Evolutionary conservation across 2,329 filamentous ascomycete genomes (phyloP), one percentile per base, ranked within the genome.

Genomic region (Metarhizium rileyi): DNA sequence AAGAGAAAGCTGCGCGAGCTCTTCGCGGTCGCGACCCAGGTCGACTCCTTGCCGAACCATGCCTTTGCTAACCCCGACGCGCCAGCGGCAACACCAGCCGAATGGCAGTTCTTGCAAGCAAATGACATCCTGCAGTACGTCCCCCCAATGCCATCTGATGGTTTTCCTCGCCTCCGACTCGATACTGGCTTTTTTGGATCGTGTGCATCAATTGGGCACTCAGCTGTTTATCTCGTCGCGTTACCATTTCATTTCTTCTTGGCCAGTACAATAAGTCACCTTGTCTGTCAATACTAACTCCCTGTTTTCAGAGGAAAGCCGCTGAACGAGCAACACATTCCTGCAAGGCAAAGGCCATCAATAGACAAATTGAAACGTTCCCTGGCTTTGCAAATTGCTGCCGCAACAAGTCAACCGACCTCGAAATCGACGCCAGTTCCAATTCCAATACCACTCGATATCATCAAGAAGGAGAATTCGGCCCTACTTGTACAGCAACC

Each of bases 1-100:
- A 93, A 94, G 80, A 84, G 88, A 70, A 94, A 94, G 77, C 78
- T 95, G 66, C 84, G 85, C 67, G 86, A 93, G 73, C 79, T 95
- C 61, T 95, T 86, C 74, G 77, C 79, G 60, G 80, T 87, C 77
- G 84, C 87, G 74, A 86, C 85, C 67, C 81, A 83, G 68, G 70
- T 76, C 63, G 74, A 81, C 68, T 71, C 73, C 66, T 73, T 83
- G 60, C 78, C 80, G 61, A 76, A 78, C 64, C 70, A 75, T 67
- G 72, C 74, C 66, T 73, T 79, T 64, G 71, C 72, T 60, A 75
- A 77, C 57, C 68, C 70, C 57, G 78, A 82, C 74, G 75, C 75
- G 72, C 73, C 72, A 51, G 69, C 74, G 52, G 65, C 70, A 63
- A 74, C 71, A 50, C 58, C 70, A 18, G 73, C 70, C 57, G 78